Conservation (phyloP, 306 rosid species). For the Quercus gilva region DNA sequence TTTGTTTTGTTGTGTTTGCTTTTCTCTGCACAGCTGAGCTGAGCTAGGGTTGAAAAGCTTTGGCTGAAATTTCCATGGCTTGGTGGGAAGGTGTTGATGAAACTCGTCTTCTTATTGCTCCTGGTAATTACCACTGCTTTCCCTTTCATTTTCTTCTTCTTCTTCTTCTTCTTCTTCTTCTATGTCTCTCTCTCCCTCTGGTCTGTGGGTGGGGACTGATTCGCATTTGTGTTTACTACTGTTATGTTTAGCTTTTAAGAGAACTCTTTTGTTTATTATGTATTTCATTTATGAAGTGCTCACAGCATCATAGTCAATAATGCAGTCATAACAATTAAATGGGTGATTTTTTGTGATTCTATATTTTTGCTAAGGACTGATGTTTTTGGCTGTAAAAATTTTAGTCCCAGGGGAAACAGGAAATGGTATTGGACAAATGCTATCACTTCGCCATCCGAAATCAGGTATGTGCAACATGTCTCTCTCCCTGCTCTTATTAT, state of each 20-base stretch:
- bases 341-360: neutral
- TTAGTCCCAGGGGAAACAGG: slow-evolving; percentile 52
- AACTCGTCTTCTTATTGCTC: slow-evolving; percentile 67
- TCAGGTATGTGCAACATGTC: slow-evolving; percentile 42
- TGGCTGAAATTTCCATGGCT: slow-evolving; percentile 38
- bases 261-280: neutral
- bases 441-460: slow-evolving; percentile 77
- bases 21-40: no score
- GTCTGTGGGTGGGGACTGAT: neutral
- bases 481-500: neutral
- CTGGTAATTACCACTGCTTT: slow-evolving; percentile 38
- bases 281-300: neutral
- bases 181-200: neutral
- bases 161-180: neutral
- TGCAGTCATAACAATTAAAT: neutral
- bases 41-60: slow-evolving; percentile 24
- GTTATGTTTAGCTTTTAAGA: neutral
- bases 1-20: no score
- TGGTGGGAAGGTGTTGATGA: slow-evolving; percentile 67
- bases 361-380: neutral
- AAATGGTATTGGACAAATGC: slow-evolving; percentile 48
- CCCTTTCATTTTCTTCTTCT: neutral
- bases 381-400: neutral
- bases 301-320: neutral
- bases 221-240: neutral